Base-by-base conservation (phyloP, 805 yeast genomes). In the Yamadazyma sp. region DNA sequence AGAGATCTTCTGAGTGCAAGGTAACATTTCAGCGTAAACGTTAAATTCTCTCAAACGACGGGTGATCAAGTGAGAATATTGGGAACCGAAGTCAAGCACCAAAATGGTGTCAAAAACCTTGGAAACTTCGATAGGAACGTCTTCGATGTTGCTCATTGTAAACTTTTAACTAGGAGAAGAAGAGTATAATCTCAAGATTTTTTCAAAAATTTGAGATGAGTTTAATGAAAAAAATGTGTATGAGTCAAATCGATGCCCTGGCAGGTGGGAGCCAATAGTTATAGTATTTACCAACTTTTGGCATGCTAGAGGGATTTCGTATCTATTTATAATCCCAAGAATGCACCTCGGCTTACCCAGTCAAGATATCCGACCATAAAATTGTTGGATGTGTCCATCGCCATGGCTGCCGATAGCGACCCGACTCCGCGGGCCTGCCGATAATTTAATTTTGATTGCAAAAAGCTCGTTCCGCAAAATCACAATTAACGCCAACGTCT, bases 1-100 rank as follows among this genome's bases (percentile, higher is more conserved):
- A 38, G 83, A 62, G 59, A 93, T 91, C 73, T 93, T 93, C 70
- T 95, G 99, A 38, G 99, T 93, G 71, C 99, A 93, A 52, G 99
- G 99, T 48, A 93, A 78, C 99, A 93, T 93, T 71, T 93, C 99
- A 50, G 99, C 98, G 66, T 93, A 93, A 50, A 93, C 91, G 64
- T 93, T 89, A 75, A 90, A 86, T 67, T 93, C 99, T 76, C 99
- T 87, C 53, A 93, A 77, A 70, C 99, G 86, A 70, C 99, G 84
- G 45, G 97, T 90, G 63, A 93, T 89, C 62, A 93, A 71, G 60
- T 93, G 99, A 41, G 96, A 87, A 72, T 93, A 93, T 72, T 93
- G 99, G 45, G 99, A 93, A 46, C 99, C 99, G 60, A 93, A 93
- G 64, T 93, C 99, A 60, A 93, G 78, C 62, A 93, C 97, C 70